These are phyloP conservation scores for Raffaelea arxii DNA, from an alignment of 2,329 filamentous ascomycete species.

Conservation along the genomic window DNA sequence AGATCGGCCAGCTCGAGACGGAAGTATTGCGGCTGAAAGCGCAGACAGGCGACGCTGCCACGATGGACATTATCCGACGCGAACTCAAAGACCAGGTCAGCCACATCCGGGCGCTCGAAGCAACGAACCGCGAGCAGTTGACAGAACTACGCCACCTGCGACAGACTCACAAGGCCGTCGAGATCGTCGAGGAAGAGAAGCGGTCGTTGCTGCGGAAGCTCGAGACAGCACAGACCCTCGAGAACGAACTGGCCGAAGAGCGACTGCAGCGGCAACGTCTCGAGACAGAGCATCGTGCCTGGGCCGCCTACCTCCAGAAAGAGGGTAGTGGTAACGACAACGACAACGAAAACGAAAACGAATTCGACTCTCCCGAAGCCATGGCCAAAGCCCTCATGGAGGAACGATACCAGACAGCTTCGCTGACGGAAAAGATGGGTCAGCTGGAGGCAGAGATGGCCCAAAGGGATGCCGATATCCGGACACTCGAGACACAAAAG, in stretches of 20 bases:
- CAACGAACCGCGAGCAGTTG: slow-evolving; percentile 68
- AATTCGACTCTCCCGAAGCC: slow-evolving; percentile 82
- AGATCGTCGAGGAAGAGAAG: slow-evolving; percentile 94
- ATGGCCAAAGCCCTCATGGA: slow-evolving; percentile 77
- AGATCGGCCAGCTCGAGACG: slow-evolving; percentile 67
- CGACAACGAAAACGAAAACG: slow-evolving; percentile 50
- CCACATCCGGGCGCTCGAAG: slow-evolving; percentile 81
- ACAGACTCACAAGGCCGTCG: slow-evolving; percentile 74
- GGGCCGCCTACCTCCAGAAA: slow-evolving; percentile 75
- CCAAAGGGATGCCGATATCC: slow-evolving; percentile 68
- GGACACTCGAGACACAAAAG: slow-evolving; percentile 61
- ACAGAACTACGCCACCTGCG: slow-evolving; percentile 73
- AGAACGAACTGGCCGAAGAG: slow-evolving; percentile 69
- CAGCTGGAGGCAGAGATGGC: slow-evolving; percentile 66
- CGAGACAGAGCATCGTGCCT: slow-evolving; percentile 78
- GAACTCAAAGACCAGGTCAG: slow-evolving; percentile 85
- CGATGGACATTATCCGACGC: slow-evolving; percentile 71
- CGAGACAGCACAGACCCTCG: slow-evolving; percentile 61
- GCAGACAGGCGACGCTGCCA: slow-evolving; percentile 78
- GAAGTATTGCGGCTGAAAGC: slow-evolving; percentile 79
- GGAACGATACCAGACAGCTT: slow-evolving; percentile 70
- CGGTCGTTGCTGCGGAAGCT: slow-evolving; percentile 68
- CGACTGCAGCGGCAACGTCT: slow-evolving; percentile 75
- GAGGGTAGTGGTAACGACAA: slow-evolving; percentile 50
- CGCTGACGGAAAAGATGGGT: slow-evolving; percentile 73